Conservation (phyloP, 1,284 basidiomycete genomes). For the Hemileia vastatrix region DNA sequence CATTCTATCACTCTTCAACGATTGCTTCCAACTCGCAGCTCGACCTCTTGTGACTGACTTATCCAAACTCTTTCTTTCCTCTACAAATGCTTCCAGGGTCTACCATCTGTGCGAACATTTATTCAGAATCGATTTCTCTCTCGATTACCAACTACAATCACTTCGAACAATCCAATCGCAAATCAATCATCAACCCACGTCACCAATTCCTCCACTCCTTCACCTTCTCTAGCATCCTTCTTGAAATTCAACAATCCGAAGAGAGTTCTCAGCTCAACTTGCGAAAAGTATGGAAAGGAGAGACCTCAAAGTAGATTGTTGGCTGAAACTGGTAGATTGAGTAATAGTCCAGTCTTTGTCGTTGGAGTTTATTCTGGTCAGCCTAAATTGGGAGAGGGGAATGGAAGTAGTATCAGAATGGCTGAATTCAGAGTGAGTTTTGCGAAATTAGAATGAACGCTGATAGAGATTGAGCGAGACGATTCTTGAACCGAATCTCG, state of each 20-base stretch:
- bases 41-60: background rate
- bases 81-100: constrained; percentile 10
- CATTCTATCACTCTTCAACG: too few relatives aligned
- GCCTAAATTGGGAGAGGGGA: constrained; percentile 79
- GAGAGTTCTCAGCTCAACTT: constrained; percentile 39
- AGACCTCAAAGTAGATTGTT: constrained; percentile 58
- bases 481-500: too few relatives aligned
- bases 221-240: constrained; percentile 60
- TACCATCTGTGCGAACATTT: constrained; percentile 29
- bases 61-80: constrained; percentile 15
- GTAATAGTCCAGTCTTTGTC: constrained; percentile 83
- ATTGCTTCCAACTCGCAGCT: too few relatives aligned
- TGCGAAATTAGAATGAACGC: background rate
- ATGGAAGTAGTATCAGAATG: constrained; percentile 85
- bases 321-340: constrained; percentile 80
- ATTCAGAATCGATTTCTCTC: constrained; percentile 29
- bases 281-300: constrained; percentile 35
- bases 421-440: constrained; percentile 71
- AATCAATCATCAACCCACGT: constrained; percentile 66
- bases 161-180: constrained; percentile 51
- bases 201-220: constrained; percentile 75
- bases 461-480: too few relatives aligned
- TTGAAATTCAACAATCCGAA: constrained; percentile 60
- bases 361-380: constrained; percentile 83
- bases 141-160: constrained; percentile 39